Percentiles rank a stretch among this genome's conserved stretches.
These are phyloP conservation scores for Cyberlindnera suaveolens DNA, from an alignment of 805 yeast genomes.

Conservation along the genomic window DNA sequence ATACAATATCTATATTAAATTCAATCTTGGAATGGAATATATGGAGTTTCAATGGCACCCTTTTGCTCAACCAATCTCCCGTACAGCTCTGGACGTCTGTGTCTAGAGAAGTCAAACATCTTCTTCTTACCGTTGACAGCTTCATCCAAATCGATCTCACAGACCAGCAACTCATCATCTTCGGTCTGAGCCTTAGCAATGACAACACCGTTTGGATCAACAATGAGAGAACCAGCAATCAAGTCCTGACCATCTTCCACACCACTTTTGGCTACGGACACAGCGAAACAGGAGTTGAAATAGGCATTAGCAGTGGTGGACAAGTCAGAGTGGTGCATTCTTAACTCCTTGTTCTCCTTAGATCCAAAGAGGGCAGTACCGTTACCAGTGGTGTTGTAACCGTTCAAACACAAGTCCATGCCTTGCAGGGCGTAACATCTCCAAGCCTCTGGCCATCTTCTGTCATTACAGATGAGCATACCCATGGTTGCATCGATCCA, in stretches of 20 bases:
- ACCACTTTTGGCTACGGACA: slow-evolving; percentile 32
- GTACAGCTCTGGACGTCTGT: slow-evolving; percentile 32
- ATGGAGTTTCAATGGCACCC: slow-evolving; percentile 22
- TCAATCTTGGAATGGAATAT: slow-evolving; percentile 1
- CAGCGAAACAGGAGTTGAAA: slow-evolving; percentile 29
- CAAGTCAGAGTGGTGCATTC: slow-evolving; percentile 29
- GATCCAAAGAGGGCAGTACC: slow-evolving; percentile 29
- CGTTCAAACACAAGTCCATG: slow-evolving; percentile 32
- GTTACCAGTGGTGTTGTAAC: slow-evolving; percentile 32
- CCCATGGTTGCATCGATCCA: slow-evolving; percentile 33
- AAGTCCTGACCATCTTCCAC: slow-evolving; percentile 31
- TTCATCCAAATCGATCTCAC: slow-evolving; percentile 32
- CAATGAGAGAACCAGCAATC: slow-evolving; percentile 31
- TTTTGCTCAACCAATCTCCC: slow-evolving; percentile 24
- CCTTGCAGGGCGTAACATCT: slow-evolving; percentile 34
- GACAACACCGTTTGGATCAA: slow-evolving; percentile 31
- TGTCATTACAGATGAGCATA: slow-evolving; percentile 34
- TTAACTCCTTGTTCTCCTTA: slow-evolving; percentile 26
- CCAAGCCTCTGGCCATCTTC: slow-evolving; percentile 40
- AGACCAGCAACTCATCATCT: slow-evolving; percentile 28
- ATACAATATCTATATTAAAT: no score
- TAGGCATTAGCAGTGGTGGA: slow-evolving; percentile 30
- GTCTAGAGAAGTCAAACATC: slow-evolving; percentile 33
- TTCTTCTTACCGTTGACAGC: slow-evolving; percentile 29
- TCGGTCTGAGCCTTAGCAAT: slow-evolving; percentile 30